phyloP scores from a whole-genome alignment of 345 rosid species.

The Gossypioides kirkii region DNA sequence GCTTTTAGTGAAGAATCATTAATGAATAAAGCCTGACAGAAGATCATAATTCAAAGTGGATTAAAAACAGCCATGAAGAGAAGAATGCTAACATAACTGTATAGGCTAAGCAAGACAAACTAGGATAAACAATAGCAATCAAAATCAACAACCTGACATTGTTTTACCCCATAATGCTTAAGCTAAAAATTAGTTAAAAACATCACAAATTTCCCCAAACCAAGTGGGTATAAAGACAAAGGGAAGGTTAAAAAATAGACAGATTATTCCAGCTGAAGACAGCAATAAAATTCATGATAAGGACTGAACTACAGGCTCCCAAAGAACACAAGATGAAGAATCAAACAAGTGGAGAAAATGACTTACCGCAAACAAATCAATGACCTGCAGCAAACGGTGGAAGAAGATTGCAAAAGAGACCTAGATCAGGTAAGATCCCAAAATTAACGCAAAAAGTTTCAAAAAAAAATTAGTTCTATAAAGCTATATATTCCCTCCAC shows the following conservation, averaged over 20 bases:
- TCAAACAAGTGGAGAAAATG: constrained; percentile 27
- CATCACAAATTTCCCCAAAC: constrained; percentile 16
- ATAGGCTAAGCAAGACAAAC: constrained; percentile 7
- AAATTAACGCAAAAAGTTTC: constrained; percentile 29
- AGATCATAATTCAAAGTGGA: background rate
- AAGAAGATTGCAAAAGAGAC: constrained; percentile 28
- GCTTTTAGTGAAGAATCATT: background rate
- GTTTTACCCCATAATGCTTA: constrained; percentile 17
- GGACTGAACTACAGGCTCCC: constrained; percentile 18
- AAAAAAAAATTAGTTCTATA: constrained; percentile 5
- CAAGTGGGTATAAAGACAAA: constrained; percentile 13
- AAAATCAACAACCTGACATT: constrained; percentile 39
- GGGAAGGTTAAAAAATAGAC: background rate
- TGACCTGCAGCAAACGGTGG: constrained; percentile 23
- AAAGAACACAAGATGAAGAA: constrained; percentile 22
- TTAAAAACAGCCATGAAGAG: background rate
- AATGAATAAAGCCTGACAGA: background rate
- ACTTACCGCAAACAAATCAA: constrained; percentile 36
- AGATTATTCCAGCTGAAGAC: constrained; percentile 31
- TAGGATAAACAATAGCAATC: constrained; percentile 7
- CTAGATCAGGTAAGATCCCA: constrained; percentile 58
- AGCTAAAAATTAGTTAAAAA: constrained; percentile 19
- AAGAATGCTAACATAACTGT: background rate
- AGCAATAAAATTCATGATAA: constrained; percentile 27
- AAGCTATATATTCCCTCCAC: constrained; percentile 17